Conservation (phyloP, 2,329 filamentous ascomycete genomes). For the Fusarium sp. region DNA sequence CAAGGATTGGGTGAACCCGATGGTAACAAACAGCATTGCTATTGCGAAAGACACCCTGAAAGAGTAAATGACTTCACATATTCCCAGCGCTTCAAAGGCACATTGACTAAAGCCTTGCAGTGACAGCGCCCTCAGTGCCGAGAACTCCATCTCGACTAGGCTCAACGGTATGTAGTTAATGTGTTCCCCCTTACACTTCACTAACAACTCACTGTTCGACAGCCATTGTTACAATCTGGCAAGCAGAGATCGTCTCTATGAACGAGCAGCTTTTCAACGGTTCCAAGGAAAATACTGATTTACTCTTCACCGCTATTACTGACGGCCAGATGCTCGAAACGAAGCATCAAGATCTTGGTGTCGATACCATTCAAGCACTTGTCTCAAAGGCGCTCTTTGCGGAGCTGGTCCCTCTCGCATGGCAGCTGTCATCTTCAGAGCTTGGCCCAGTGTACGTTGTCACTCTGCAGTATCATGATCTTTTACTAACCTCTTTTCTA, state of each 20-base stretch:
- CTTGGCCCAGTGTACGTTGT: not conserved
- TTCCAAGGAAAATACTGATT: not conserved
- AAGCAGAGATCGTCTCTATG: not conserved
- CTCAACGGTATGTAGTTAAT: not conserved
- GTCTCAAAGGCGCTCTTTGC: not conserved
- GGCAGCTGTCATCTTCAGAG: not conserved
- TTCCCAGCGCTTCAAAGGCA: fast-evolving
- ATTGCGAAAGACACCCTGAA: not conserved
- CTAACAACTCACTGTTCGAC: fast-evolving
- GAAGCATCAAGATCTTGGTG: not conserved
- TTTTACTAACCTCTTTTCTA: not conserved
- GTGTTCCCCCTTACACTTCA: fast-evolving
- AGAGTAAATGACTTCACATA: fast-evolving
- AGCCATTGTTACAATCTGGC: not conserved
- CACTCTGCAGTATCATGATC: not conserved
- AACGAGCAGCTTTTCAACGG: not conserved
- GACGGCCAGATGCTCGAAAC: not conserved
- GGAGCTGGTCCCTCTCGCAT: not conserved
- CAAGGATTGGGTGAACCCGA: not conserved
- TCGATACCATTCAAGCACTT: not conserved
- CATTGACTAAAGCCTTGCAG: not conserved
- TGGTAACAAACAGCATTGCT: not conserved
- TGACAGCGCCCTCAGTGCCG: not conserved
- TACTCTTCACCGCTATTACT: not conserved
- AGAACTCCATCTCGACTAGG: not conserved